phyloP scores from a whole-genome alignment of 2,329 filamentous ascomycete genomes.

The Neoascochyta sp. region DNA sequence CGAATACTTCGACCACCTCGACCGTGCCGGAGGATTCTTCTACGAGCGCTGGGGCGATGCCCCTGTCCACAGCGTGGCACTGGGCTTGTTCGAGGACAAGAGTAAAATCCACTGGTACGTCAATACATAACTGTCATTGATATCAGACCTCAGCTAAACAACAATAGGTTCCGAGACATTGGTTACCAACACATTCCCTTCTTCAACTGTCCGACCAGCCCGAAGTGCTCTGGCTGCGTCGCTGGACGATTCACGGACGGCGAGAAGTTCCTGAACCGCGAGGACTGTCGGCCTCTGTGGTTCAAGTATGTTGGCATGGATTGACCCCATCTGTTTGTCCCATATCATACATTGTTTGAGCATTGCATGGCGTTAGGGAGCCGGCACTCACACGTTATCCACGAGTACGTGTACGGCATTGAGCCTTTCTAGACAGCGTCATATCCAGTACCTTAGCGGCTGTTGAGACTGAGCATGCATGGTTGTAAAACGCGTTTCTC shows the following conservation, averaged over 20 bases:
- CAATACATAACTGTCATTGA: neutral
- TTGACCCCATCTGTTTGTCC: constrained; percentile 34
- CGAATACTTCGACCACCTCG: constrained; percentile 93
- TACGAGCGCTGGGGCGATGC: constrained; percentile 99
- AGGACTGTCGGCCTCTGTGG: constrained; percentile 95
- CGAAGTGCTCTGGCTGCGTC: constrained; percentile 86
- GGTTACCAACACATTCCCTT: constrained; percentile 98
- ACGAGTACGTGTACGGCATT: constrained; percentile 2
- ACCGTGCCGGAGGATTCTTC: constrained; percentile 93
- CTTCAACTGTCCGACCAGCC: constrained; percentile 97
- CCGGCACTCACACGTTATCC: neutral
- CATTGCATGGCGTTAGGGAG: too few relatives aligned
- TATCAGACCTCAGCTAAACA: neutral
- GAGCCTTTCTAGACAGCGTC: too few relatives aligned
- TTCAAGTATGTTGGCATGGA: constrained; percentile 90
- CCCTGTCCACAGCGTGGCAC: constrained; percentile 88
- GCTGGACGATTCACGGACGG: constrained; percentile 86
- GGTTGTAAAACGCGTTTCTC: neutral
- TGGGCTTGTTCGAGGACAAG: constrained; percentile 88
- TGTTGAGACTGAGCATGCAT: neutral
- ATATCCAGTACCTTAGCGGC: neutral
- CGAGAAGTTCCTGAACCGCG: constrained; percentile 76
- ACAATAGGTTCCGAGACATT: constrained; percentile 89
- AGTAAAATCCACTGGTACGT: constrained; percentile 88
- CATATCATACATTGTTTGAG: constrained; percentile 1